Percentiles rank a stretch among this genome's conserved stretches.
Evolutionary conservation across 2,329 filamentous ascomycete species (phyloP).

Genomic region (Nigrospora sphaerica): DNA sequence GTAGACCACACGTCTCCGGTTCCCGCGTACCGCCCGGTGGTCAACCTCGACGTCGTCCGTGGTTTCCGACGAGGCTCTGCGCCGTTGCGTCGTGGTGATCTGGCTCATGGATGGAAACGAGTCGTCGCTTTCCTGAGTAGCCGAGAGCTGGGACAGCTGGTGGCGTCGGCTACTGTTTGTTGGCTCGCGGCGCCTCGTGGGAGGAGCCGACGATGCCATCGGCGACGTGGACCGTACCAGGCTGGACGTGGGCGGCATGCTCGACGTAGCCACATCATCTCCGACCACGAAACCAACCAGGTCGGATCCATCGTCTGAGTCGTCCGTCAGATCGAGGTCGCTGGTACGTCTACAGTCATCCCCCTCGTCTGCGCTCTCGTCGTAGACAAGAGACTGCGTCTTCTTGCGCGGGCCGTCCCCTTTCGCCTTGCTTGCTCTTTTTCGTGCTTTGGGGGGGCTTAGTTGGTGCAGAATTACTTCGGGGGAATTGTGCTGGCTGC

Average conservation of each 20-base stretch:
- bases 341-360: slow-evolving; percentile 26
- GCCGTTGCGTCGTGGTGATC: slow-evolving; percentile 8
- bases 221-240: slow-evolving; percentile 16
- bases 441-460: too few species aligned
- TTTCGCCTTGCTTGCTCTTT: slow-evolving; percentile 1
- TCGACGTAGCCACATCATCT: slow-evolving; percentile 21
- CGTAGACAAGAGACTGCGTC: slow-evolving; percentile 11
- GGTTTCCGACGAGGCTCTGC: not conserved
- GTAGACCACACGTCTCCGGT: slow-evolving; percentile 7
- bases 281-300: slow-evolving; percentile 23
- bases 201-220: slow-evolving; percentile 12
- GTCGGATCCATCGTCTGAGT: slow-evolving; percentile 23
- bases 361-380: slow-evolving; percentile 25
- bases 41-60: slow-evolving; percentile 5
- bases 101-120: slow-evolving; percentile 23
- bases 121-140: slow-evolving; percentile 14
- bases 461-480: too few species aligned
- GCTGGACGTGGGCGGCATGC: slow-evolving; percentile 16
- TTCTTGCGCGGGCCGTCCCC: slow-evolving; percentile 12
- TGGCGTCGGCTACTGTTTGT: slow-evolving; percentile 10
- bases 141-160: slow-evolving; percentile 10
- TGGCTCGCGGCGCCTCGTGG: slow-evolving; percentile 2
- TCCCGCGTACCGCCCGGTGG: slow-evolving; percentile 3
- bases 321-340: slow-evolving; percentile 27
- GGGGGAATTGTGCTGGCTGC: too few species aligned